A percentile compares a stretch with the other conserved stretches of the same genome.
Conservation (phyloP, 208 protist species). For the Acanthamoeba lenticulata region DNA sequence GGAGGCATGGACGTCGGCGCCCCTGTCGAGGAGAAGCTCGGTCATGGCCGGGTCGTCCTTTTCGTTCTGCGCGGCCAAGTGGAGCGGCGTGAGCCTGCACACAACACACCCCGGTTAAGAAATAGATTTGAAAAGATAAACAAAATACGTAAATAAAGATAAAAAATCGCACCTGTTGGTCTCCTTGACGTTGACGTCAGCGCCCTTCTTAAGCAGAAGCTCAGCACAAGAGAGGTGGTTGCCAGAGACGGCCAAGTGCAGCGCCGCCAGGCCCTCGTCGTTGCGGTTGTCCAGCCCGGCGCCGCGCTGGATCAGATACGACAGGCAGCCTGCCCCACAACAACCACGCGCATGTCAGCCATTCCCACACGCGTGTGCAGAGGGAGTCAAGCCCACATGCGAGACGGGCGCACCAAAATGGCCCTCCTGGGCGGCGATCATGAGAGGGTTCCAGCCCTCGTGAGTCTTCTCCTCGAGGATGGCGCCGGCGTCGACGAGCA, state of each 20-base stretch:
- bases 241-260: conserved; percentile 56
- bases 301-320: conserved; percentile 39
- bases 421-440: conserved; percentile 53
- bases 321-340: neutral
- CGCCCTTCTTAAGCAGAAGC: conserved; percentile 13
- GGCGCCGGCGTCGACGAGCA: conserved; percentile 39
- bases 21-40: neutral
- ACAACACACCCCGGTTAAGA: neutral
- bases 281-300: conserved; percentile 16
- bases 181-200: conserved; percentile 61
- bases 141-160: neutral
- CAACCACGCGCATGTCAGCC: too few relatives aligned
- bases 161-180: neutral
- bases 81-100: conserved; percentile 19
- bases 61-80: conserved; percentile 15
- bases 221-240: neutral
- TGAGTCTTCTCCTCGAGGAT: conserved; percentile 15
- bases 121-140: neutral
- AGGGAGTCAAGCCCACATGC: neutral
- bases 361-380: neutral
- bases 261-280: conserved; percentile 12
- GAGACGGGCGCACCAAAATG: conserved; percentile 6
- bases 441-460: conserved; percentile 54
- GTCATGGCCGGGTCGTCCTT: neutral
- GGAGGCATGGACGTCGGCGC: neutral